Evolutionary conservation across 768 basidiomycete species (phyloP).

Genomic region (Tricholoma sp.): DNA sequence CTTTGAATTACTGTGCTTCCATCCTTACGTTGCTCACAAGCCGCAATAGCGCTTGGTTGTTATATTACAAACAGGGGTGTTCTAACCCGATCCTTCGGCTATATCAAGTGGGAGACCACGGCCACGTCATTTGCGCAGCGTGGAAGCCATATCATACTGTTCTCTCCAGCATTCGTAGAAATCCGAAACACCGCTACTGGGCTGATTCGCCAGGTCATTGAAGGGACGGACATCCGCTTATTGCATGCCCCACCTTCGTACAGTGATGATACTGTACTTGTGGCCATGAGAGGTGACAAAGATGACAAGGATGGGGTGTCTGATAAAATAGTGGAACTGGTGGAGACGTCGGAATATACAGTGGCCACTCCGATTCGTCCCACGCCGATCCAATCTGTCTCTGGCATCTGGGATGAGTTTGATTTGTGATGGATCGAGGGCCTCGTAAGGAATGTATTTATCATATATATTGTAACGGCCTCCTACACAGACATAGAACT

Average conservation of each 20-base stretch:
- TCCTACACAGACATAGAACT: background rate
- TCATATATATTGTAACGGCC: background rate
- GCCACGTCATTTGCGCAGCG: conserved; percentile 59
- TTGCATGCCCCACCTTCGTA: conserved; percentile 40
- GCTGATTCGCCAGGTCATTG: conserved; percentile 77
- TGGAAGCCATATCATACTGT: conserved; percentile 60
- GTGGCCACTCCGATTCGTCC: conserved; percentile 25
- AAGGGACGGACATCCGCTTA: conserved; percentile 64
- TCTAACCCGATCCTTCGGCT: conserved; percentile 56
- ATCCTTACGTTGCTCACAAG: background rate
- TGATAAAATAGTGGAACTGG: conserved; percentile 63
- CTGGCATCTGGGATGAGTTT: conserved; percentile 69
- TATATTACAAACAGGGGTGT: conserved; percentile 69
- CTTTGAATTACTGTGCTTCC: background rate
- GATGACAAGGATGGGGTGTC: conserved; percentile 53
- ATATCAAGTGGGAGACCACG: conserved; percentile 76
- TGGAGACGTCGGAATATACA: conserved; percentile 60
- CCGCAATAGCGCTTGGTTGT: conserved; percentile 60
- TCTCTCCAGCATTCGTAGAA: conserved; percentile 74
- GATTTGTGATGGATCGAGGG: conserved; percentile 40
- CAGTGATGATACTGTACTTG: conserved; percentile 47
- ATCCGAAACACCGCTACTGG: conserved; percentile 61
- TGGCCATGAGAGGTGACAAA: conserved; percentile 58
- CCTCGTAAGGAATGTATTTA: background rate
- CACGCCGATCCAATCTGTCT: conserved; percentile 14